These are phyloP conservation scores for Starmerella davenportii DNA, from an alignment of 805 yeast genomes.

Conservation along the genomic window DNA sequence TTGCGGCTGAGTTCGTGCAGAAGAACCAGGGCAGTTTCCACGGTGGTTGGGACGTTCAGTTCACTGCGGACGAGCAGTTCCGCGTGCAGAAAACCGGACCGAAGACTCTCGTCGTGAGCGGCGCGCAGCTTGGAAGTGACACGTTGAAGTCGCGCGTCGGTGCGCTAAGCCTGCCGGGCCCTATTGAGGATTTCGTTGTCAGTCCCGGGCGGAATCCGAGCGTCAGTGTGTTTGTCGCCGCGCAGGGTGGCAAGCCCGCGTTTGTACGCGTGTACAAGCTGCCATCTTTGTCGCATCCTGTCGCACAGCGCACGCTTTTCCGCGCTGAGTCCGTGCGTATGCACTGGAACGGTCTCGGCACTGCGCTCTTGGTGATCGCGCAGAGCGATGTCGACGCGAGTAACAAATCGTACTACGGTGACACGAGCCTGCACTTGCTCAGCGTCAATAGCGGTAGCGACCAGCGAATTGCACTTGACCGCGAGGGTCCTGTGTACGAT, in stretches of 20 bases:
- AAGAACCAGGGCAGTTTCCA: constrained; percentile 43
- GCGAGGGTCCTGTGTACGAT: constrained; percentile 95
- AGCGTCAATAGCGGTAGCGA: constrained; percentile 75
- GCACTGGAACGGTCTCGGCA: constrained; percentile 88
- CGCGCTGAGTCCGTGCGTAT: constrained; percentile 87
- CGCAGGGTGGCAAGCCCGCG: constrained; percentile 75
- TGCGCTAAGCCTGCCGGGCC: constrained; percentile 34
- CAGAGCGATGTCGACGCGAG: constrained; percentile 90
- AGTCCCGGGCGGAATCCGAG: constrained; percentile 85
- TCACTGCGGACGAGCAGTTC: constrained; percentile 59
- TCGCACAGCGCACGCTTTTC: constrained; percentile 74
- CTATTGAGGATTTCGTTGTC: constrained; percentile 42
- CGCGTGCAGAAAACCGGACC: constrained; percentile 40
- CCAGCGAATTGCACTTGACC: constrained; percentile 66
- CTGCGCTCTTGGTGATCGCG: constrained; percentile 81
- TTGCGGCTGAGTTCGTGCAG: constrained; percentile 48
- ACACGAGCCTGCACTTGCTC: constrained; percentile 72
- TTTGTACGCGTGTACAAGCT: constrained; percentile 65
- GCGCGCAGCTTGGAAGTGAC: constrained; percentile 26
- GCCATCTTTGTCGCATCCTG: constrained; percentile 58
- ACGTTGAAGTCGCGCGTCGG: constrained; percentile 32
- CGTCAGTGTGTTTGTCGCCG: constrained; percentile 80
- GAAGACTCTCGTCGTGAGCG: constrained; percentile 45
- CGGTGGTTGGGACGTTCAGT: constrained; percentile 73
- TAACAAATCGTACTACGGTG: constrained; percentile 92